These are phyloP conservation scores for Rhizomucor miehei DNA, from an alignment of 371 early-diverging fungal species.

Conservation along the genomic window DNA sequence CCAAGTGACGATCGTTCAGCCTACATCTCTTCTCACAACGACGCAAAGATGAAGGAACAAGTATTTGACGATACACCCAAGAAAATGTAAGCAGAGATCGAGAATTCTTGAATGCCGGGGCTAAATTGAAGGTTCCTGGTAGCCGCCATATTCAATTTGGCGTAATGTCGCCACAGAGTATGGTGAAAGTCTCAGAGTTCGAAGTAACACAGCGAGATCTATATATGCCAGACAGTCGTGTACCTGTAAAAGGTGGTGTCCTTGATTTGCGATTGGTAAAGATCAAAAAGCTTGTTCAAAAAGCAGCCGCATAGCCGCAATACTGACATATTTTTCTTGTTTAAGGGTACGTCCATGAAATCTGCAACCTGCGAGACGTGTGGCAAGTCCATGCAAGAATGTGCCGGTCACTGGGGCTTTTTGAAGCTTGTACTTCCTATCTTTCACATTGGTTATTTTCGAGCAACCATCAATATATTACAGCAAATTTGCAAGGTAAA, in stretches of 20 bases:
- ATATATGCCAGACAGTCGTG: slow-evolving; percentile 77
- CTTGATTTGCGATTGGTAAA: slow-evolving; percentile 86
- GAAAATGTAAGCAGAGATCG: slow-evolving; percentile 62
- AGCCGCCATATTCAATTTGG: slow-evolving; percentile 91
- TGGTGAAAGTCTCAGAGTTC: slow-evolving; percentile 82
- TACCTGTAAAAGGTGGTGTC: slow-evolving; percentile 84
- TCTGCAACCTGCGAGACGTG: slow-evolving; percentile 90
- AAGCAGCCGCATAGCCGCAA: neutral
- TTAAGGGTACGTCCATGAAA: slow-evolving; percentile 91
- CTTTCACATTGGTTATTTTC: slow-evolving; percentile 98
- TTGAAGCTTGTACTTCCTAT: slow-evolving; percentile 94
- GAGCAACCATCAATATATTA: slow-evolving; percentile 83
- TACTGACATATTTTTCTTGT: slow-evolving; percentile 1
- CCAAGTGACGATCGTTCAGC: too few relatives aligned
- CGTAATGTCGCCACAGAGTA: slow-evolving; percentile 81
- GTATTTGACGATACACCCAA: slow-evolving; percentile 76
- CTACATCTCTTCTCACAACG: too few relatives aligned
- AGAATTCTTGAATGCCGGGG: neutral
- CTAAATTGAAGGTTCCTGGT: slow-evolving; percentile 5
- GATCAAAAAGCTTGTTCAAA: neutral
- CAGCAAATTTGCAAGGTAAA: slow-evolving; percentile 97
- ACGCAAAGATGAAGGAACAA: slow-evolving; percentile 68
- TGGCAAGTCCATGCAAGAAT: slow-evolving; percentile 84
- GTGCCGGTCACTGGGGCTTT: slow-evolving; percentile 99
- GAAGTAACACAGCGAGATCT: slow-evolving; percentile 92